Percentiles rank a stretch among this genome's conserved stretches.
Conservation (phyloP, 1,284 basidiomycete species). For the Fomitopsis schrenkii region DNA sequence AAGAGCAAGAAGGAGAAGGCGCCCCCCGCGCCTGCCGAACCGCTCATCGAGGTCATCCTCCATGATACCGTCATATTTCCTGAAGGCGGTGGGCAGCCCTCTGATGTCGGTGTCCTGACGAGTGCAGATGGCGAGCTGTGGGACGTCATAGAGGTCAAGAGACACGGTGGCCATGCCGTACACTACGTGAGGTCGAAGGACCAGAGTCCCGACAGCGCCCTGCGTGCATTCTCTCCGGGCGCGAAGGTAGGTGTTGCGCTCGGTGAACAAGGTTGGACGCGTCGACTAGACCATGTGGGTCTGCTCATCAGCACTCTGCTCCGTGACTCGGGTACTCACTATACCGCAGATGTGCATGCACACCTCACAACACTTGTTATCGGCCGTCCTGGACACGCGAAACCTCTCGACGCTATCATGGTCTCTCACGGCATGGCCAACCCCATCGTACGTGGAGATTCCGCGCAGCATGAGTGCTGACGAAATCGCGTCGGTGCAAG, state of each 20-base stretch:
- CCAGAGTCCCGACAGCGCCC: conserved; percentile 38
- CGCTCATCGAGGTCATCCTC: conserved; percentile 61
- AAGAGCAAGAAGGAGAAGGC: conserved; percentile 54
- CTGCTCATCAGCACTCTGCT: conserved; percentile 22
- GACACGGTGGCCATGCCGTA: conserved; percentile 73
- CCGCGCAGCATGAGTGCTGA: conserved; percentile 61
- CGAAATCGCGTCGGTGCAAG: conserved; percentile 64
- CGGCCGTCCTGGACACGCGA: conserved; percentile 71
- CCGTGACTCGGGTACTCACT: neutral
- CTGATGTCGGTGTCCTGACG: conserved; percentile 68
- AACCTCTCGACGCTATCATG: conserved; percentile 80
- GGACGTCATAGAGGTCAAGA: conserved; percentile 67
- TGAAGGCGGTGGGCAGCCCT: conserved; percentile 86
- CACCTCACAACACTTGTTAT: conserved; percentile 81
- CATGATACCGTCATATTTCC: conserved; percentile 88
- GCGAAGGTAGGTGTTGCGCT: conserved; percentile 51
- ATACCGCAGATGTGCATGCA: conserved; percentile 71
- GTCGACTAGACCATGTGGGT: conserved; percentile 74
- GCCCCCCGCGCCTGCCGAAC: conserved; percentile 39
- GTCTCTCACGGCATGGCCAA: conserved; percentile 68
- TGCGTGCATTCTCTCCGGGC: conserved; percentile 46
- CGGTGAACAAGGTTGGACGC: conserved; percentile 60
- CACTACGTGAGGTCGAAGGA: conserved; percentile 62
- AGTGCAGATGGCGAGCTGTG: conserved; percentile 41
- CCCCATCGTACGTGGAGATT: conserved; percentile 77